Evolutionary conservation across 805 yeast species (phyloP).

Genomic region (Yamadazyma paraphyllophila): DNA sequence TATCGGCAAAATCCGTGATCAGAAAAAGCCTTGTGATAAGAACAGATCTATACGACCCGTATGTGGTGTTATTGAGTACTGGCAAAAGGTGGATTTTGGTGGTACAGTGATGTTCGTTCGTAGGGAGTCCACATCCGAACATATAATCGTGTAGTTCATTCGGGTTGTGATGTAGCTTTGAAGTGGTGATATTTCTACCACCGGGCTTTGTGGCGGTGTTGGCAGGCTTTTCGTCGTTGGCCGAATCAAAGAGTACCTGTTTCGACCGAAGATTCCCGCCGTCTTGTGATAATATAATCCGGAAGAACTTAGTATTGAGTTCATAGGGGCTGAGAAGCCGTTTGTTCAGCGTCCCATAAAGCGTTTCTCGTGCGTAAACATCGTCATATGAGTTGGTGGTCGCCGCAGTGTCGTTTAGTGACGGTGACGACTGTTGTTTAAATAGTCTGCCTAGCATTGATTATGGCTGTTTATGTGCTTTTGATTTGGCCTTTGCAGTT

Average conservation of each 20-base stretch:
- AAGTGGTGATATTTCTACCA: slow-evolving; percentile 19
- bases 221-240: slow-evolving; percentile 22
- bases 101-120: slow-evolving; percentile 41
- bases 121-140: slow-evolving; percentile 57
- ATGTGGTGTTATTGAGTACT: slow-evolving; percentile 33
- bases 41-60: slow-evolving; percentile 32
- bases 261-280: slow-evolving; percentile 47
- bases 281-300: slow-evolving; percentile 51
- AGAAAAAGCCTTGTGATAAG: slow-evolving; percentile 47
- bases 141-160: slow-evolving; percentile 49
- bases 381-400: slow-evolving; percentile 38
- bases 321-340: slow-evolving; percentile 25
- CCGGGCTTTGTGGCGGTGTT: neutral
- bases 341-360: slow-evolving; percentile 42
- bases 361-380: slow-evolving; percentile 42
- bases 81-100: slow-evolving; percentile 52
- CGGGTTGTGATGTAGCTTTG: slow-evolving; percentile 38
- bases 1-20: slow-evolving; percentile 24
- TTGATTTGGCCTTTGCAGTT: no score
- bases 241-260: slow-evolving; percentile 49
- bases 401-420: slow-evolving; percentile 6
- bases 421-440: slow-evolving; percentile 23
- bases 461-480: no score
- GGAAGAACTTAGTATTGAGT: slow-evolving; percentile 30
- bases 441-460: slow-evolving; percentile 37